These are phyloP conservation scores for Fraxinus sp. DNA, from an alignment of 305 asterid species.

Conservation along the genomic window DNA sequence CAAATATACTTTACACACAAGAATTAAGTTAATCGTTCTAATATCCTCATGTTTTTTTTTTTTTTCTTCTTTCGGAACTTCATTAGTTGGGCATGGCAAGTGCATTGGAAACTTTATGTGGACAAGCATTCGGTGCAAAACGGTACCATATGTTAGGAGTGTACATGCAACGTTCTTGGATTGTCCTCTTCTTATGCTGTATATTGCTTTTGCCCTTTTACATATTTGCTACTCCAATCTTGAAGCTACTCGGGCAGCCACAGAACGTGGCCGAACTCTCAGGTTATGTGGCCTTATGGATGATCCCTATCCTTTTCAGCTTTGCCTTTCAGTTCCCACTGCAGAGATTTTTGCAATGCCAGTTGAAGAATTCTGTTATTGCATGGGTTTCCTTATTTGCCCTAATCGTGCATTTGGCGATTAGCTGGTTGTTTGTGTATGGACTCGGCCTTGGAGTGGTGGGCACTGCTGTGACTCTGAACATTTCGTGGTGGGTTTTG, in stretches of 20 bases:
- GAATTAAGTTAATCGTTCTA: background rate
- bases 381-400: conserved; percentile 16
- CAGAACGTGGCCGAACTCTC: background rate
- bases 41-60: background rate
- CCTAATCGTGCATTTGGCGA: background rate
- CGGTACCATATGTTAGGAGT: conserved; percentile 30
- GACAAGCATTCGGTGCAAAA: conserved; percentile 46
- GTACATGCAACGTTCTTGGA: conserved; percentile 36
- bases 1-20: background rate
- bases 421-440: conserved; percentile 25
- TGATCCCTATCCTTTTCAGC: conserved; percentile 23
- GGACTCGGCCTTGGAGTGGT: conserved; percentile 16
- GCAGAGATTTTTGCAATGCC: conserved; percentile 36
- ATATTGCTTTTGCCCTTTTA: conserved; percentile 29
- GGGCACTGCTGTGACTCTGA: conserved; percentile 19
- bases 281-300: background rate
- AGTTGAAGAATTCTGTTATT: conserved; percentile 24
- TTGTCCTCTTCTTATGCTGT: conserved; percentile 33
- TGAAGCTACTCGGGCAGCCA: conserved; percentile 4
- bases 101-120: conserved; percentile 40
- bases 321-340: conserved; percentile 30
- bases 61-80: background rate
- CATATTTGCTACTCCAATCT: conserved; percentile 29
- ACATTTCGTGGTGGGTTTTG: conserved; percentile 31
- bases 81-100: conserved; percentile 46